Conservation (phyloP, 352 stramenopile species). For the Albugo laibachii region DNA sequence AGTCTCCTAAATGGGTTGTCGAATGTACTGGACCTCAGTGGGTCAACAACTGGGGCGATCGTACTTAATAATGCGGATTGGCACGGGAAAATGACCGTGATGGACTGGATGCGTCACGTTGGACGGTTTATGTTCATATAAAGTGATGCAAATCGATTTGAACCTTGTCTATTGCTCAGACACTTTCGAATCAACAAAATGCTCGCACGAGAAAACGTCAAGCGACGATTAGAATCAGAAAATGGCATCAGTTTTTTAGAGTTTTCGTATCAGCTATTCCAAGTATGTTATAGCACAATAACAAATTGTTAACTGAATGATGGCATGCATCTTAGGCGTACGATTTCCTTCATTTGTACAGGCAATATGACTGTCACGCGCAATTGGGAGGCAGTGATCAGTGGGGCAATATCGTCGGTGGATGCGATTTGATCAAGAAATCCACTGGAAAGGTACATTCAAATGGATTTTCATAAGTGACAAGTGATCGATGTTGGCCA, state of each 20-base stretch:
- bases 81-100: conserved; percentile 86
- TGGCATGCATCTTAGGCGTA: conserved; percentile 55
- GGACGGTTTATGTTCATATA: conserved; percentile 28
- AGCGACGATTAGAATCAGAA: conserved; percentile 88
- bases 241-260: conserved; percentile 97
- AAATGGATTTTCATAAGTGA: neutral
- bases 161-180: conserved; percentile 7
- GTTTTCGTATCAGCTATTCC: conserved; percentile 99
- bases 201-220: conserved; percentile 95
- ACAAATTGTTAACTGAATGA: neutral
- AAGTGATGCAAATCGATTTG: conserved; percentile 10
- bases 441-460: conserved; percentile 32
- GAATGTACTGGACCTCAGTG: conserved; percentile 89
- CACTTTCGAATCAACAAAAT: conserved; percentile 98
- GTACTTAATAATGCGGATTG: conserved; percentile 98
- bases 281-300: conserved; percentile 15
- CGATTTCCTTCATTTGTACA: conserved; percentile 95
- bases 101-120: conserved; percentile 96
- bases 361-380: conserved; percentile 77
- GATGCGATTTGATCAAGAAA: conserved; percentile 91
- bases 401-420: conserved; percentile 98
- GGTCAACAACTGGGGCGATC: conserved; percentile 71
- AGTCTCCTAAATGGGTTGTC: conserved; percentile 84
- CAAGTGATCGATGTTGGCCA: neutral
- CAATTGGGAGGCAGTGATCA: conserved; percentile 98